Conservation (phyloP, 768 basidiomycete species). For the Xerocomellus dryophilus region DNA sequence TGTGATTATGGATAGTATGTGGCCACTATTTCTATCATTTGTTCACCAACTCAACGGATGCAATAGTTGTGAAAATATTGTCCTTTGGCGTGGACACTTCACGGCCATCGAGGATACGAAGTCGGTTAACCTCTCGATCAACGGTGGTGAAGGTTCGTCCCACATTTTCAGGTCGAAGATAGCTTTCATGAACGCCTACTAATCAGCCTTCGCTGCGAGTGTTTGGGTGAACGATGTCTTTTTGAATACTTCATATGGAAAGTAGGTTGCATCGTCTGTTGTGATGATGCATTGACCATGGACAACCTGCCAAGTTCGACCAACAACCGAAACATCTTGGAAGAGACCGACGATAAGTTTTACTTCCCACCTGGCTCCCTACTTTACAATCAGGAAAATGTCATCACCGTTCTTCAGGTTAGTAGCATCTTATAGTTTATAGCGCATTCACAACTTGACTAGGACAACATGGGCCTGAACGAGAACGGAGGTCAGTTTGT, state of each 20-base stretch:
- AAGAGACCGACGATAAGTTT: slow-evolving; percentile 68
- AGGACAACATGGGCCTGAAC: slow-evolving; percentile 82
- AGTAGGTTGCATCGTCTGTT: slow-evolving; percentile 41
- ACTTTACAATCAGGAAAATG: slow-evolving; percentile 55
- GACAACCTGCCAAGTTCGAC: slow-evolving; percentile 44
- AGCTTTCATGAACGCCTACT: neutral
- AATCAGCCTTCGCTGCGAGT: slow-evolving; percentile 69
- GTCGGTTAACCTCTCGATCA: slow-evolving; percentile 72
- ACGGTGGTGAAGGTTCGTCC: slow-evolving; percentile 67
- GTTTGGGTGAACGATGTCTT: slow-evolving; percentile 78
- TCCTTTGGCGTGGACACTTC: slow-evolving; percentile 84
- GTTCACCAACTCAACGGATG: neutral
- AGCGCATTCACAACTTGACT: slow-evolving; percentile 2
- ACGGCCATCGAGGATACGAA: slow-evolving; percentile 54
- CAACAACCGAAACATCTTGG: slow-evolving; percentile 56
- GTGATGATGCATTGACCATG: neutral
- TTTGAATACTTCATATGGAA: slow-evolving; percentile 70
- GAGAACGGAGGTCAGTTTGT: slow-evolving; percentile 49
- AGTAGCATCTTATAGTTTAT: slow-evolving; percentile 4
- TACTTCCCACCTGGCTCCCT: slow-evolving; percentile 58
- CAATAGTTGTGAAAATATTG: slow-evolving; percentile 73
- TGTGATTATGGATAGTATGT: slow-evolving; percentile 85
- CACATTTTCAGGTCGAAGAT: neutral
- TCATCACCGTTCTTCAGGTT: slow-evolving; percentile 76
- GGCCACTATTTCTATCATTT: neutral